Evolutionary conservation across 2,329 filamentous ascomycete species (phyloP), one percentile per base, ranked within the genome.

Genomic region (Fusarium subglutinans): DNA sequence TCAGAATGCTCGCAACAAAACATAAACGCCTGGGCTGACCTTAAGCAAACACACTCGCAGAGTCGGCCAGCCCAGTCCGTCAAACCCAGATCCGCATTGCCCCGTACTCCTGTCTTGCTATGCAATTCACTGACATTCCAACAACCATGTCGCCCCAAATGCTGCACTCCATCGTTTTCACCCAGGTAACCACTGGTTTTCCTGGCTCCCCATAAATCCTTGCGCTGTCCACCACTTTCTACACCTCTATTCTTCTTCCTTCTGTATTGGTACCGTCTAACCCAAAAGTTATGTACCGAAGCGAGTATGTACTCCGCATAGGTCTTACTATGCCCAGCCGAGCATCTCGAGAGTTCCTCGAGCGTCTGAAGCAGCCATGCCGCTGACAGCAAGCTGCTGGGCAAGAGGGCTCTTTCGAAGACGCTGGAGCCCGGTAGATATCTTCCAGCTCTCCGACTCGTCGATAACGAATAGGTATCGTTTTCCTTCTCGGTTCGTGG

Each of bases 391-490:
- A 51, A 92, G 83, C 65, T 89, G 87, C 60, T 89, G 84, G 38
- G 88, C 88, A 79, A 91, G 90, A 7, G 87, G 88, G 10, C 91
- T 90, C 61, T 87, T 86, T 59, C 90, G 84, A 76, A 93, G 81
- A 50, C 88, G 86, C 79, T 91, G 89, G 75, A 93, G 79, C 5
- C 89, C 90, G 41, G 88, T 83, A 3, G 89, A 86, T 30, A 93
- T 84, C 86, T 93, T 93, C 91, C 91, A 93, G 35, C 87, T 87
- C 80, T 93, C 91, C 69, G 90, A 87, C 78, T 92, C 90, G 45
- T 86, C 84, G 40, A 93, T 82, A 15, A 93, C 86, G 78, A 93
- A 92, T 41, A 93, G 80, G 77, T 89, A 92, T 41, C 90, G 86
- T 82, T 91, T 91, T 48, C 89, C 90, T 69, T 92, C 90, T 73